These are phyloP conservation scores for Rhynchospora breviuscula DNA, from an alignment of 176 grass and related monocot genomes.

Conservation along the genomic window DNA sequence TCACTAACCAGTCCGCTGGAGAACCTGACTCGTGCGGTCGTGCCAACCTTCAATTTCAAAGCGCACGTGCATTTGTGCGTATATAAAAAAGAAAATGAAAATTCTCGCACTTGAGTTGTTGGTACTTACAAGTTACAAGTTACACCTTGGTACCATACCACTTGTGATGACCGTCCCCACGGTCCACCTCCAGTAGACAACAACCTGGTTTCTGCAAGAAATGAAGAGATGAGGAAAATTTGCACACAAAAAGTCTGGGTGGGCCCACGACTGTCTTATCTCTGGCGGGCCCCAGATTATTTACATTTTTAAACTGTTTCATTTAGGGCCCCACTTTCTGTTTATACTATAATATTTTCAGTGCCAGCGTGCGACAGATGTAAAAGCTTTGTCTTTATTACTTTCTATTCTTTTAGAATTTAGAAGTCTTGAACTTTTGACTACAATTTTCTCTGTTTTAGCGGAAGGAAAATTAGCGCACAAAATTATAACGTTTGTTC, in stretches of 20 bases:
- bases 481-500: neutral
- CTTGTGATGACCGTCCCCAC: neutral
- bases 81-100: neutral
- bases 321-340: neutral
- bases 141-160: neutral
- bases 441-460: neutral
- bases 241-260: neutral
- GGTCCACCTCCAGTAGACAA: neutral
- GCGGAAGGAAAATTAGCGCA: neutral
- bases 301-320: neutral
- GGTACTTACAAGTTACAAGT: neutral
- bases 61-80: neutral
- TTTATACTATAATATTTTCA: neutral
- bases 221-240: neutral
- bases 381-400: neutral
- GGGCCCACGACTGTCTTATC: neutral
- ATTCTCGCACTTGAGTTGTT: neutral
- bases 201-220: neutral
- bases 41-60: neutral
- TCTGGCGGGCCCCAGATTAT: neutral
- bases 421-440: neutral
- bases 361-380: neutral
- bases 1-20: neutral
- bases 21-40: too few relatives aligned
- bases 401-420: neutral